Evolutionary conservation across 352 stramenopile species (phyloP).

Genomic region (Phytophthora litchii): DNA sequence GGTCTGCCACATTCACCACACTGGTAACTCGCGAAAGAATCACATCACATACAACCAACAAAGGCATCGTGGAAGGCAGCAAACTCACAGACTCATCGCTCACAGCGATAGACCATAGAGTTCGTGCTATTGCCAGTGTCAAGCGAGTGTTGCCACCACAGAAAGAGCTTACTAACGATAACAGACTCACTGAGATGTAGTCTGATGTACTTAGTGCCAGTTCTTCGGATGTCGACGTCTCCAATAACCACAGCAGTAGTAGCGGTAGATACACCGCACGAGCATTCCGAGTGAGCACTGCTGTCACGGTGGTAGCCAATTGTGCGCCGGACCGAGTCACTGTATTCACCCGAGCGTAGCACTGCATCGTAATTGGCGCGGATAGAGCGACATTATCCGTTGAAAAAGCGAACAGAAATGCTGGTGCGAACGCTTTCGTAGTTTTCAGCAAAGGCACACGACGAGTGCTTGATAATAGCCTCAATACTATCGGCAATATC

Average conservation of each 20-base stretch:
- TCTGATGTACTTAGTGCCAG: slow-evolving; percentile 18
- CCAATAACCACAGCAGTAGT: slow-evolving; percentile 43
- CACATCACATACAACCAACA: slow-evolving; percentile 50
- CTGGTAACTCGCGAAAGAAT: slow-evolving; percentile 41
- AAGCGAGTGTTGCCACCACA: slow-evolving; percentile 21
- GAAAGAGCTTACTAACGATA: slow-evolving; percentile 54
- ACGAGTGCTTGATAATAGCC: slow-evolving; percentile 17
- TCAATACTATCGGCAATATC: slow-evolving; percentile 40
- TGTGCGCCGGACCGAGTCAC: slow-evolving; percentile 57
- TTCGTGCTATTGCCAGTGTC: slow-evolving; percentile 31
- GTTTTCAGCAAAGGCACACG: background rate
- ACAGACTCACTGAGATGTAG: slow-evolving; percentile 19
- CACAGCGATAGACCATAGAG: slow-evolving; percentile 31
- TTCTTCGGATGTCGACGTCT: slow-evolving; percentile 26
- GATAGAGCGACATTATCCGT: slow-evolving; percentile 43
- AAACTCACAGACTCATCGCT: slow-evolving; percentile 7
- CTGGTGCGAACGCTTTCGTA: slow-evolving; percentile 38
- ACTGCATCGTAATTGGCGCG: slow-evolving; percentile 43
- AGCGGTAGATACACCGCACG: slow-evolving; percentile 57
- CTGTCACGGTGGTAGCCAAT: slow-evolving; percentile 29
- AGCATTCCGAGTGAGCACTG: slow-evolving; percentile 39
- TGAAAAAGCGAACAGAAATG: slow-evolving; percentile 45
- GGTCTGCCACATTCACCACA: slow-evolving; percentile 41
- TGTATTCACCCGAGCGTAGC: slow-evolving; percentile 35
- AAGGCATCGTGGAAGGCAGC: slow-evolving; percentile 35